Evolutionary conservation across 495 filamentous ascomycete species (phyloP).

Genomic region (Echria macrotheca): DNA sequence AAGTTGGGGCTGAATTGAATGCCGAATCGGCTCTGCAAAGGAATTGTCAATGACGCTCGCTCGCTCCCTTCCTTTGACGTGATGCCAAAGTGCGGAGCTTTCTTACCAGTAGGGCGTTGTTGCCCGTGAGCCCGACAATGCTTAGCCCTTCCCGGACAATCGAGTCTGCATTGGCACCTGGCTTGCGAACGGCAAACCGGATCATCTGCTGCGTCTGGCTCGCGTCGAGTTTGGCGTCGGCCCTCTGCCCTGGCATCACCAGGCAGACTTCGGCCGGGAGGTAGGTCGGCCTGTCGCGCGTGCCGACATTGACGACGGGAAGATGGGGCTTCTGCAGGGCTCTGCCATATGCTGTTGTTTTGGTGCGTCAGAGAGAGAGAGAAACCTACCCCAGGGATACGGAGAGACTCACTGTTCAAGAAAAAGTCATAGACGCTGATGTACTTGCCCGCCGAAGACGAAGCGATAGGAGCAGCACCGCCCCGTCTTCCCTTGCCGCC

Average conservation of each 20-base stretch:
- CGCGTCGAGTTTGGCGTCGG: constrained; percentile 18
- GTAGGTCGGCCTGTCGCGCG: background rate
- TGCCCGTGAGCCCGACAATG: constrained; percentile 13
- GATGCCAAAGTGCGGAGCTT: too few species aligned
- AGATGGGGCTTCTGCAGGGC: background rate
- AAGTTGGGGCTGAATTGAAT: constrained; percentile 17
- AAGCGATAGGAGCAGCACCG: too few species aligned
- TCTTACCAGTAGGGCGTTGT: constrained; percentile 25
- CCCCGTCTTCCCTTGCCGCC: too few species aligned
- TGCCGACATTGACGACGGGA: background rate
- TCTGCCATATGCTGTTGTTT: background rate
- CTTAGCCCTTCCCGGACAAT: constrained; percentile 49
- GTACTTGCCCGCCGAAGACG: background rate
- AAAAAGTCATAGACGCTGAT: background rate
- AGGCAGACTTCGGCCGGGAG: background rate
- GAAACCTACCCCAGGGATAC: too few species aligned
- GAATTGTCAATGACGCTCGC: too few species aligned
- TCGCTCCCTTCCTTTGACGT: too few species aligned
- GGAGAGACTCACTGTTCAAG: background rate
- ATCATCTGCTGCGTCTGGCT: constrained; percentile 52
- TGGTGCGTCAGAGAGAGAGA: background rate
- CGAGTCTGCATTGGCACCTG: constrained; percentile 56
- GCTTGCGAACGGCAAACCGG: constrained; percentile 60
- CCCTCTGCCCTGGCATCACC: background rate
- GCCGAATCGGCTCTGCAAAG: constrained; percentile 25